Evolutionary conservation across 2,329 filamentous ascomycete genomes (phyloP), one percentile per base, ranked within the genome.

Genomic region (Aciculosporium take): DNA sequence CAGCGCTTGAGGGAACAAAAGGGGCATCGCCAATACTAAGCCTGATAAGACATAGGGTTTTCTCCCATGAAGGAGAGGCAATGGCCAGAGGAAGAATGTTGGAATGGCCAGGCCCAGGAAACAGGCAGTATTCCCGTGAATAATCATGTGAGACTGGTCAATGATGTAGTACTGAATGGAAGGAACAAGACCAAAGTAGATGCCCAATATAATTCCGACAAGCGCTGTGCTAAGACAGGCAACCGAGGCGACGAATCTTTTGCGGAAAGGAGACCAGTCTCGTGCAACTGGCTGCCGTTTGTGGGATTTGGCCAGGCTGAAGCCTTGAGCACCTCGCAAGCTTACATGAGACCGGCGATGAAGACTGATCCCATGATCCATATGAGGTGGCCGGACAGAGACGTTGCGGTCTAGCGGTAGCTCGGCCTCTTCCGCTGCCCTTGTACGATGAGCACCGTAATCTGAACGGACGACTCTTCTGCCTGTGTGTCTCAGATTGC

Each of bases 181-280:
- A n/a, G 83, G 81, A 1, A 86, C 81, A 49, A 86, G 71, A 3
- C 83, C 84, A 41, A 81, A 79, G 55, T 87, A 89, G 18, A 87
- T 81, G 1, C 84, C 83, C 43, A 84, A 64, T 18, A 86, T 65
- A 21, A 83, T 63, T 0, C 83, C 83, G 35, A 87, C 67, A 41
- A 85, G 64, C 12, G 79, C 76, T 5, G 82, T 85, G 50, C 82
- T 85, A 48, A 81, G 63, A 53, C 84, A 88, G 8, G 81, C 76
- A 44, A 85, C 73, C 3, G 68, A 59, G 3, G 84, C 83, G 20
- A 76, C 72, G 45, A 82, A 74, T 45, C 80, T 65, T 58, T 88
- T 89, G 48, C 80, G 74, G 17, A 61, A 56, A 7, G 69, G 66
- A 10, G 73, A 75, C 84, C 74, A 89, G 51, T 87, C 80, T 53